A percentile compares a stretch with the other conserved stretches of the same genome.
Evolutionary conservation across 208 protist genomes (phyloP).

Genomic region (Wallacemonas rigidus): DNA sequence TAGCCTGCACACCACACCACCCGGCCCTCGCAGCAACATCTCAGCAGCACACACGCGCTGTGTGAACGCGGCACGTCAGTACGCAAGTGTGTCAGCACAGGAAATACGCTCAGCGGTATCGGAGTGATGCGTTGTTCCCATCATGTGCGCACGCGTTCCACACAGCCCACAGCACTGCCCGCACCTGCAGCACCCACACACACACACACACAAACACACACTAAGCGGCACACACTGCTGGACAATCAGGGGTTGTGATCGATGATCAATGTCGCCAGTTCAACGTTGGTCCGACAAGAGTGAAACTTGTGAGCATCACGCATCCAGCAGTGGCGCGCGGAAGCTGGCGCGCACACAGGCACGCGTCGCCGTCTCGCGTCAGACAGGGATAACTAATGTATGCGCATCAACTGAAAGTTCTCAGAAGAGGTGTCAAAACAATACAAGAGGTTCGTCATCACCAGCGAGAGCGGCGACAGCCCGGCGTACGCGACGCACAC

Average conservation of each 20-base stretch:
- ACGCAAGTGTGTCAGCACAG: slow-evolving; percentile 16
- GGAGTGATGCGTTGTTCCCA: slow-evolving; percentile 30
- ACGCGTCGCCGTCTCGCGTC: slow-evolving; percentile 3
- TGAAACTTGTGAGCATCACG: slow-evolving; percentile 8
- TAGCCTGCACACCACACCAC: too few species aligned
- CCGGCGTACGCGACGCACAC: neutral
- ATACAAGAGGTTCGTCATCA: slow-evolving; percentile 13
- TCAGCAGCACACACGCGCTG: neutral
- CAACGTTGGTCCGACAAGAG: slow-evolving; percentile 10
- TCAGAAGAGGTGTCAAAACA: slow-evolving; percentile 19
- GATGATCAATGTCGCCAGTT: slow-evolving; percentile 7
- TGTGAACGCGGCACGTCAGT: slow-evolving; percentile 5
- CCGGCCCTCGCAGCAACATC: too few species aligned
- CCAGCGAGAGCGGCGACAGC: neutral
- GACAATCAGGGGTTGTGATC: slow-evolving; percentile 9
- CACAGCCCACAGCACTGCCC: neutral
- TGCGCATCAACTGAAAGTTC: neutral
- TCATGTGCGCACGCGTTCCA: slow-evolving; percentile 18
- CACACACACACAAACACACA: slow-evolving; percentile 1
- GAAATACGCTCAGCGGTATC: slow-evolving; percentile 35
- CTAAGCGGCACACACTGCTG: too few species aligned
- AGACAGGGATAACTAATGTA: slow-evolving; percentile 20
- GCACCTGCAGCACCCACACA: neutral
- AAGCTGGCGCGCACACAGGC: too few species aligned
- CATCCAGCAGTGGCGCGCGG: slow-evolving; percentile 4